These are phyloP conservation scores for Daldinia loculata DNA, from an alignment of 495 filamentous ascomycete species.

Conservation along the genomic window DNA sequence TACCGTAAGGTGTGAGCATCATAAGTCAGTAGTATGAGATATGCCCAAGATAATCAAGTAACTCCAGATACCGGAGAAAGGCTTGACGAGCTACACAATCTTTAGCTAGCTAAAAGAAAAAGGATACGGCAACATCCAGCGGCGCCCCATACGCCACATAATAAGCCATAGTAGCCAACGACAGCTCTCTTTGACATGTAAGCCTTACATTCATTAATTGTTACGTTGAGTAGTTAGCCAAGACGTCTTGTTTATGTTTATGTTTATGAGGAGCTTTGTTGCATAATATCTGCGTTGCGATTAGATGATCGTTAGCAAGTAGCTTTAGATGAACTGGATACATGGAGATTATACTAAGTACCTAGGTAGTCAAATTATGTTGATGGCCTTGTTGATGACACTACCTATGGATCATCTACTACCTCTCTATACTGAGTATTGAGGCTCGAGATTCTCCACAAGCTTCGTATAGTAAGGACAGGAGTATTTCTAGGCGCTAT, in stretches of 20 bases:
- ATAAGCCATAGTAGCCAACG: no score
- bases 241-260: no score
- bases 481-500: not conserved
- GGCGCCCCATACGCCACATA: not conserved
- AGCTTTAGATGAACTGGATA: no score
- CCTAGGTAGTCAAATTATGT: not conserved
- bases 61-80: no score
- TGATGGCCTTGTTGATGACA: not conserved
- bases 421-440: not conserved
- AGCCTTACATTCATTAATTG: no score
- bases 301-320: no score
- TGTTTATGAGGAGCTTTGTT: no score
- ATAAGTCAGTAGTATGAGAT: not conserved
- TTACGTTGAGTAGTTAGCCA: no score
- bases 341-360: no score
- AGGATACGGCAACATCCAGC: not conserved
- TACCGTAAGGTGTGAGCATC: no score
- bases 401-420: not conserved
- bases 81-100: not conserved
- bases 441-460: not conserved
- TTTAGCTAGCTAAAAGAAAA: not conserved
- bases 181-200: no score
- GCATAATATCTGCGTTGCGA: no score
- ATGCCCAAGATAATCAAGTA: not conserved
- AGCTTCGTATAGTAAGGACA: not conserved